phyloP scores from a whole-genome alignment of 768 basidiomycete species.

The Pseudohyphozyma bogoriensis region DNA sequence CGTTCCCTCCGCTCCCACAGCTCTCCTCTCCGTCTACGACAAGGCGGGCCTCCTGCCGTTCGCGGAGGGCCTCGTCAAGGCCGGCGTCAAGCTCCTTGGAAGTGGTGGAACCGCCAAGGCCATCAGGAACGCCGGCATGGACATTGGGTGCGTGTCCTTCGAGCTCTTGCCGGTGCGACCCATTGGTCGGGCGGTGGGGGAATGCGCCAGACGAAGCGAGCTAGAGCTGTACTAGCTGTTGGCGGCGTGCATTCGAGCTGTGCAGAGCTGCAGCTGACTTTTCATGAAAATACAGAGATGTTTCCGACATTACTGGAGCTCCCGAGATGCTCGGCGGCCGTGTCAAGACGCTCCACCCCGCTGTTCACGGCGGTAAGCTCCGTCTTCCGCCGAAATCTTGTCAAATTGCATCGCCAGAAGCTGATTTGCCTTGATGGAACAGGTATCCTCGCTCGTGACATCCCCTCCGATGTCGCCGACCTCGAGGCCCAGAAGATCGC shows the following conservation, averaged over 20 bases:
- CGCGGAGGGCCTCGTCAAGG: constrained; percentile 66
- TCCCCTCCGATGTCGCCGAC: constrained; percentile 80
- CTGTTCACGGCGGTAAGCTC: constrained; percentile 80
- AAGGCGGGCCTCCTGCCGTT: constrained; percentile 82
- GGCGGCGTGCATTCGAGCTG: too few relatives aligned
- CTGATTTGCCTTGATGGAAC: not conserved
- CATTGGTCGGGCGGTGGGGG: too few relatives aligned
- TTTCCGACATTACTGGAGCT: constrained; percentile 91
- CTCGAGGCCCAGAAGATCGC: constrained; percentile 72
- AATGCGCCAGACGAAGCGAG: not conserved
- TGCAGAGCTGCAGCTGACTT: not conserved
- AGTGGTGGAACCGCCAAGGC: constrained; percentile 97
- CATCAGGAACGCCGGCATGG: constrained; percentile 83
- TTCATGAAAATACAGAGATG: constrained; percentile 56
- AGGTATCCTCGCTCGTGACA: constrained; percentile 91
- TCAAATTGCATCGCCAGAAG: constrained; percentile 2
- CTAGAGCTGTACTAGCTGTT: too few relatives aligned
- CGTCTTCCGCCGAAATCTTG: too few relatives aligned
- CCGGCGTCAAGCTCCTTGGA: constrained; percentile 79
- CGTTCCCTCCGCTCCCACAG: constrained; percentile 35
- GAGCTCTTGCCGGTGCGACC: too few relatives aligned
- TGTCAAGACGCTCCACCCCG: constrained; percentile 96
- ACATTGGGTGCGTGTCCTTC: constrained; percentile 88
- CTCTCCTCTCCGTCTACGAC: constrained; percentile 91
- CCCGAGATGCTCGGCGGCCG: constrained; percentile 98